A percentile compares a stretch with the other conserved stretches of the same genome.
phyloP scores from a whole-genome alignment of 257 asterid species.

The Scutellaria baicalensis region DNA sequence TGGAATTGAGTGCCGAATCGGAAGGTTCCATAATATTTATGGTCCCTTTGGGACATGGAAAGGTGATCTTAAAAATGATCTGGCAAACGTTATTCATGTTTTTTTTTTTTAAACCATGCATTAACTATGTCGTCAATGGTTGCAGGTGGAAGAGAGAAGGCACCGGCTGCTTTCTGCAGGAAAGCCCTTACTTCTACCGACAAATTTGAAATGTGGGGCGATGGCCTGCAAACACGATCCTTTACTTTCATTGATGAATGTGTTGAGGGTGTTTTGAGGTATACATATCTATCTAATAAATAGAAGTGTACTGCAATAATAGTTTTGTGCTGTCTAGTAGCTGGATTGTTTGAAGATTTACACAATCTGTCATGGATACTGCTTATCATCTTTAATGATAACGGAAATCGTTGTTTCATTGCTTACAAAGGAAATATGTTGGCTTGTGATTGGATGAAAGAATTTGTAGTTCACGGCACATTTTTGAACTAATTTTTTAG shows the following conservation, averaged over 20 bases:
- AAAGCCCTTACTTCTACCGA: constrained; percentile 61
- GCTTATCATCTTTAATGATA: no score
- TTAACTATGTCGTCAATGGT: not conserved
- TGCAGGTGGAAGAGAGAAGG: constrained; percentile 86
- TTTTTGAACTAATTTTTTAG: no score
- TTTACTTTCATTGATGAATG: constrained; percentile 82
- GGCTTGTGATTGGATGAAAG: no score
- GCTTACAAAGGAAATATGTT: not conserved
- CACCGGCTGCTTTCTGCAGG: constrained; percentile 89
- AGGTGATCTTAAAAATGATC: constrained; percentile 31
- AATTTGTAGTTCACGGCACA: no score
- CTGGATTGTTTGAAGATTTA: not conserved
- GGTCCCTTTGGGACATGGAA: constrained; percentile 97
- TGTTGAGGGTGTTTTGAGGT: constrained; percentile 83
- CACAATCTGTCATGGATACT: not conserved
- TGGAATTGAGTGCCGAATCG: constrained; percentile 81
- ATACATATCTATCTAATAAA: constrained; percentile 16
- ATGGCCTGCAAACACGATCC: constrained; percentile 73
- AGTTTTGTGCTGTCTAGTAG: not conserved
- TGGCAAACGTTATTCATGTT: not conserved
- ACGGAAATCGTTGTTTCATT: not conserved
- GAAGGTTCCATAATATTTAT: constrained; percentile 87
- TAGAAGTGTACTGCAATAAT: not conserved
- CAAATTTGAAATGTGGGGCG: constrained; percentile 91
- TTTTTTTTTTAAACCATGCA: not conserved